Evolutionary conservation across 495 filamentous ascomycete species (phyloP).

Genomic region (Penicillium canescens): DNA sequence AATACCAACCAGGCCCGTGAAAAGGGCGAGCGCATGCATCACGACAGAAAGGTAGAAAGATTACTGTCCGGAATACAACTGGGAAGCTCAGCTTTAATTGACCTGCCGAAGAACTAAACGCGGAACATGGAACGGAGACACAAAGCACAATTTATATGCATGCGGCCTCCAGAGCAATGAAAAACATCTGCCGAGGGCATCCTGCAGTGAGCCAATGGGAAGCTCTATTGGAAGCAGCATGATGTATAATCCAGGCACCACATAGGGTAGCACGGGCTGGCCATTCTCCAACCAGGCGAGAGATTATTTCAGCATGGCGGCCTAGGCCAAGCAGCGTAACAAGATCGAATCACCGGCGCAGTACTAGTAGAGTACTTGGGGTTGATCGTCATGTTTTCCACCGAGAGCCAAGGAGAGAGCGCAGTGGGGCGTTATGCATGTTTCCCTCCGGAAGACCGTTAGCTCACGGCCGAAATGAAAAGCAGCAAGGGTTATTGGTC

Average conservation of each 20-base stretch:
- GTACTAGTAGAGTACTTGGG: neutral
- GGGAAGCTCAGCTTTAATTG: neutral
- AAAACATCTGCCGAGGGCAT: neutral
- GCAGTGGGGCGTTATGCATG: neutral
- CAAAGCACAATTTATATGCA: conserved; percentile 1
- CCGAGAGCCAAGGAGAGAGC: neutral
- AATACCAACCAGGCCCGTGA: conserved; percentile 35
- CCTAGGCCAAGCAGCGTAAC: neutral
- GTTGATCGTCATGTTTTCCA: neutral
- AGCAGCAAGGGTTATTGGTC: neutral
- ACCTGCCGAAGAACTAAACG: neutral
- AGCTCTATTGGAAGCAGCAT: neutral
- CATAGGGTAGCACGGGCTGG: conserved; percentile 1
- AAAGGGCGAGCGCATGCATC: conserved; percentile 33
- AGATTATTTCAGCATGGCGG: neutral
- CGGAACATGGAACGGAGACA: neutral
- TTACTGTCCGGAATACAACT: neutral
- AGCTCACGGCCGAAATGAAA: neutral
- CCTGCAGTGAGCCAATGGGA: conserved; percentile 1
- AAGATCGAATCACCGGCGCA: conserved; percentile 2
- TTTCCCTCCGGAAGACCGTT: neutral
- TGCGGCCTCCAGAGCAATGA: neutral
- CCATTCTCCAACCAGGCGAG: neutral
- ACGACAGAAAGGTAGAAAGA: neutral
- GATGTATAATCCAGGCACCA: neutral